Base-by-base conservation (phyloP, 768 basidiomycete genomes). In the Boletus edulis region DNA sequence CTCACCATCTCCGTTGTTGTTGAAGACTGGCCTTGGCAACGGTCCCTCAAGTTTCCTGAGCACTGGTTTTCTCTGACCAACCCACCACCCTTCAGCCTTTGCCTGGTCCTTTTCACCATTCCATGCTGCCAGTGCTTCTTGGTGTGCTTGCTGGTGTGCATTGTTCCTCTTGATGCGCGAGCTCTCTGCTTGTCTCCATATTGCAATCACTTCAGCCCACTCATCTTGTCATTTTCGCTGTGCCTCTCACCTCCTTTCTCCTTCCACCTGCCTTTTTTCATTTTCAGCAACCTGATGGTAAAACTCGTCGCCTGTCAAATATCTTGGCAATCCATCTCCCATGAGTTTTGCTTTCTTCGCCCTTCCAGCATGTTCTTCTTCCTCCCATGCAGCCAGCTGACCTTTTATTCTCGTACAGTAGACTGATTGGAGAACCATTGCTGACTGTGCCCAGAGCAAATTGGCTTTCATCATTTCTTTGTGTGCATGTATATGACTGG, bases 281-380 rank as follows among this genome's bases (percentile, higher is more conserved):
- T 63, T 41, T 0, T 57, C 43, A 3, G 50, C 42, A 10, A 62
- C 58, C 1, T 17, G 15, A 10, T 54, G 9, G 20, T 55, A 61
- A 41, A 72, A 68, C 3, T 59, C 55, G 2, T 67, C 53, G n/a
- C 60, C 61, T 14, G 61, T 59, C 20, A 72, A 52, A 10, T 63
- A 57, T 37, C 37, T 57, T 3, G 65, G 60, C 31, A 67, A 38
- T 2, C 67, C 62, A 53, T 71, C 64, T 14, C 51, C 59, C 24
- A 49, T 55, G 2, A 62, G 22, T 14, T 27, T 52, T 24, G 2
- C 40, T 15, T 49, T 66, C 39, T 37, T 56, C 20, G 18, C 53
- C 37, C 47, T 62, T 49, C 40, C n/a, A 29, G 15, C 46, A 20
- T 49, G 40, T n/a, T 60, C 46, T 46, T 57, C 59, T 20, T 62